Conservation (phyloP, 2,329 filamentous ascomycete species). For the Curvularia verruculosa region DNA sequence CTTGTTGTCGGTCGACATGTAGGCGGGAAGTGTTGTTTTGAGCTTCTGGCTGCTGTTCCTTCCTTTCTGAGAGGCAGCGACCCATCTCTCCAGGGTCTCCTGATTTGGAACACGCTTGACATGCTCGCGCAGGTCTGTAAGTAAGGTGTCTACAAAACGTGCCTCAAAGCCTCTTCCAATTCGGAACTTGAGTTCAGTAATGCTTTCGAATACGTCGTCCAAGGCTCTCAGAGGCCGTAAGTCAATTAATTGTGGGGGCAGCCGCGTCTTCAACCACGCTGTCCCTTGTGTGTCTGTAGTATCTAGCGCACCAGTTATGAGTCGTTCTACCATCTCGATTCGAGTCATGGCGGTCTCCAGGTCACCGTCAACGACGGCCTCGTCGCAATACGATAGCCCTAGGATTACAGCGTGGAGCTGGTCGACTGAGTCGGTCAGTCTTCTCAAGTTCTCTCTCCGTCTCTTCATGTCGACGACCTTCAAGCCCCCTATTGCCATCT, state of each 20-base stretch:
- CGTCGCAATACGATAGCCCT: slow-evolving; percentile 76
- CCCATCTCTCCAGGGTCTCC: slow-evolving; percentile 85
- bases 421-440: slow-evolving; percentile 79
- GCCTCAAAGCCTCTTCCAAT: slow-evolving; percentile 88
- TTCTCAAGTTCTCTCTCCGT: slow-evolving; percentile 81
- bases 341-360: slow-evolving; percentile 79
- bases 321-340: slow-evolving; percentile 77
- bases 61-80: slow-evolving; percentile 73
- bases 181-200: slow-evolving; percentile 75
- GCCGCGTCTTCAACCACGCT: slow-evolving; percentile 42
- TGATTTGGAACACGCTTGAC: slow-evolving; percentile 71
- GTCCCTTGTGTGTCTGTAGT: slow-evolving; percentile 34
- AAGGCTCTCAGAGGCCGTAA: slow-evolving; percentile 78
- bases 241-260: slow-evolving; percentile 63
- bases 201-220: slow-evolving; percentile 77
- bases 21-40: slow-evolving; percentile 74
- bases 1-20: slow-evolving; percentile 73
- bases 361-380: slow-evolving; percentile 80
- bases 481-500: slow-evolving; percentile 84
- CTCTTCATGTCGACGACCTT: slow-evolving; percentile 84
- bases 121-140: slow-evolving; percentile 82
- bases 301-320: slow-evolving; percentile 76
- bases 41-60: slow-evolving; percentile 71
- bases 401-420: slow-evolving; percentile 82
- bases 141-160: slow-evolving; percentile 76